Conservation (phyloP, 208 protist species). For the Leishmania guyanensis region DNA sequence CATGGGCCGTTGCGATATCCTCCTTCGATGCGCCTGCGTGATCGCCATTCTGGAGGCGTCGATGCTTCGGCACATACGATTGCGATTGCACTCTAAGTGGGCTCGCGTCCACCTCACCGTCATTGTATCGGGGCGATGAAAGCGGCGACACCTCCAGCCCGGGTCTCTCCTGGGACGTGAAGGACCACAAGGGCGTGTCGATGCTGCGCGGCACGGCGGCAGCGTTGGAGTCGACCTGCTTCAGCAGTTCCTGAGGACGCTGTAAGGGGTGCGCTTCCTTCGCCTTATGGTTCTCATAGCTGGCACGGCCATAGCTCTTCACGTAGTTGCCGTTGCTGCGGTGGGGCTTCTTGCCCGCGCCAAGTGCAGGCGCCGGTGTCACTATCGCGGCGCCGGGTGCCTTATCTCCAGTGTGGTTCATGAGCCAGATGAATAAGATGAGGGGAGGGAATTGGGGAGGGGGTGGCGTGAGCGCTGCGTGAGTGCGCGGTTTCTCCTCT, state of each 20-base stretch:
- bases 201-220: neutral
- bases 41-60: neutral
- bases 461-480: neutral
- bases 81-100: slow-evolving; percentile 24
- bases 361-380: slow-evolving; percentile 25
- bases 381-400: neutral
- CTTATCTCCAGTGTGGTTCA: slow-evolving; percentile 8
- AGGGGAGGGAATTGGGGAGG: neutral
- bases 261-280: slow-evolving; percentile 9
- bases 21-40: neutral
- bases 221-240: slow-evolving; percentile 17
- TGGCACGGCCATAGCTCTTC: slow-evolving; percentile 23
- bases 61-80: slow-evolving; percentile 19
- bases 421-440: neutral
- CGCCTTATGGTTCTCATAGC: slow-evolving; percentile 22
- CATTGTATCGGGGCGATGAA: neutral
- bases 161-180: neutral
- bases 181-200: neutral
- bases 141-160: neutral
- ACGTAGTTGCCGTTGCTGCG: slow-evolving; percentile 26
- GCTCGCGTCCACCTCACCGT: slow-evolving; percentile 18
- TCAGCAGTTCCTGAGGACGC: slow-evolving; percentile 12
- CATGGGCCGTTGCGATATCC: neutral
- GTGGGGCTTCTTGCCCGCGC: slow-evolving; percentile 4
- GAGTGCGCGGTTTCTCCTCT: neutral